These are phyloP conservation scores for Candida dendrica DNA, from an alignment of 805 yeast species.

Conservation along the genomic window DNA sequence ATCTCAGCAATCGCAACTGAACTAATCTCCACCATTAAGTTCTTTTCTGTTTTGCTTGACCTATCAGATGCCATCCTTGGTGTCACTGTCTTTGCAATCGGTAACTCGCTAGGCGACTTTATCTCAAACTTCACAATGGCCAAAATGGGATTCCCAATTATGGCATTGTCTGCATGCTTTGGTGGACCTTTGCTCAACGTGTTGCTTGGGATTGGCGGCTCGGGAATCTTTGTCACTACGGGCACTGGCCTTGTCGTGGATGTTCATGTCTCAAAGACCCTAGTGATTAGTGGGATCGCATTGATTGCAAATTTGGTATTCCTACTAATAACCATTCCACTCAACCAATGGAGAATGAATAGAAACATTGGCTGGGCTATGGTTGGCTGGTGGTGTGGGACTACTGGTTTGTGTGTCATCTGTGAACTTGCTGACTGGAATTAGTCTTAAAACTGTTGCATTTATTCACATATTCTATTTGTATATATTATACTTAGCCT, in stretches of 20 bases:
- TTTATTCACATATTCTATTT: too few species aligned
- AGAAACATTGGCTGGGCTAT: constrained; percentile 29
- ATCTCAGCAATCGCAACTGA: constrained; percentile 41
- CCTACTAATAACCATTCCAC: constrained; percentile 34
- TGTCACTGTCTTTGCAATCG: constrained; percentile 84
- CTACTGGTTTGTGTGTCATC: constrained; percentile 16
- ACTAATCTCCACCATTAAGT: constrained; percentile 59
- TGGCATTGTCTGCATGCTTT: constrained; percentile 93
- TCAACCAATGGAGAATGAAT: constrained; percentile 39
- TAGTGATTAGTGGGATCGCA: constrained; percentile 32
- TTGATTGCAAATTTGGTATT: constrained; percentile 31
- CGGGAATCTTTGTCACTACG: constrained; percentile 44
- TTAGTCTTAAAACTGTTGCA: too few species aligned
- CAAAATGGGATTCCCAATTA: constrained; percentile 75
- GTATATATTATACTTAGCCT: too few species aligned
- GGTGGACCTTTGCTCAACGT: constrained; percentile 86
- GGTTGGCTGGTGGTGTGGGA: constrained; percentile 19
- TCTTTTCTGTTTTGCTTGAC: constrained; percentile 50
- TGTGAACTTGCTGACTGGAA: constrained; percentile 7
- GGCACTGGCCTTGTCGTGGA: constrained; percentile 16
- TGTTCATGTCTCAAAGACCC: constrained; percentile 31
- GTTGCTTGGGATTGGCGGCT: constrained; percentile 72
- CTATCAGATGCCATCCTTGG: constrained; percentile 81
- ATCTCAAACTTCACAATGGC: constrained; percentile 82
- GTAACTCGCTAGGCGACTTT: constrained; percentile 88